A percentile compares a stretch with the other conserved stretches of the same genome.
Conservation (phyloP, 2,329 filamentous ascomycete species). For the Fusarium burgessii region DNA sequence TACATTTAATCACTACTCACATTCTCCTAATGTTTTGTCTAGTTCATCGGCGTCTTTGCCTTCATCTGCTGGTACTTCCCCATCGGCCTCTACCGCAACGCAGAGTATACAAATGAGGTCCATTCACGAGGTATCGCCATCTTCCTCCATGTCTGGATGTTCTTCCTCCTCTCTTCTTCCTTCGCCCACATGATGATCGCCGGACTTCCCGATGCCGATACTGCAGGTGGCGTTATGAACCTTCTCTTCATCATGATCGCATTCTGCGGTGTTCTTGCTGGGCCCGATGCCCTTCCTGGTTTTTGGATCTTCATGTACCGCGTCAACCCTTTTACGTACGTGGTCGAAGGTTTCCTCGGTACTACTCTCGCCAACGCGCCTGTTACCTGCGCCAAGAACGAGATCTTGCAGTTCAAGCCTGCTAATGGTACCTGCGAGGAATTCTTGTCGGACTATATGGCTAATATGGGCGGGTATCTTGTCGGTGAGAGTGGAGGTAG, state of each 20-base stretch:
- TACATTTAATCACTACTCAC: rapidly evolving
- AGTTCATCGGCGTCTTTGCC: constrained; percentile 59
- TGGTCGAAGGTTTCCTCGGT: constrained; percentile 74
- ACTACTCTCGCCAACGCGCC: constrained; percentile 70
- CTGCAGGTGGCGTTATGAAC: constrained; percentile 73
- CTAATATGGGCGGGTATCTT: constrained; percentile 3
- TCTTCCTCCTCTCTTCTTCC: constrained; percentile 73
- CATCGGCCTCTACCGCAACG: constrained; percentile 71
- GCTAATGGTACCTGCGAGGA: neutral
- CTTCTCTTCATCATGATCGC: constrained; percentile 71
- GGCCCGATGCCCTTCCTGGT: constrained; percentile 68
- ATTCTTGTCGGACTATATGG: constrained; percentile 10
- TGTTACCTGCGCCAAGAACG: neutral
- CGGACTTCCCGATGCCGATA: constrained; percentile 71
- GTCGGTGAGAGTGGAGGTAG: neutral
- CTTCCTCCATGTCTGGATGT: constrained; percentile 71
- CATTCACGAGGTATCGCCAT: constrained; percentile 68
- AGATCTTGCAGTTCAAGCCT: constrained; percentile 9
- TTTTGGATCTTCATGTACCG: constrained; percentile 86
- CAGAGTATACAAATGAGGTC: constrained; percentile 61
- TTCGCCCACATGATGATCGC: constrained; percentile 75
- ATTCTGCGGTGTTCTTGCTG: constrained; percentile 73
- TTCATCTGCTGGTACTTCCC: constrained; percentile 77
- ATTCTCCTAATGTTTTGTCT: rapidly evolving
- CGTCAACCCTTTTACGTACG: constrained; percentile 79